phyloP scores from a whole-genome alignment of 2,329 filamentous ascomycete genomes.

The Dactylellina cionopaga region DNA sequence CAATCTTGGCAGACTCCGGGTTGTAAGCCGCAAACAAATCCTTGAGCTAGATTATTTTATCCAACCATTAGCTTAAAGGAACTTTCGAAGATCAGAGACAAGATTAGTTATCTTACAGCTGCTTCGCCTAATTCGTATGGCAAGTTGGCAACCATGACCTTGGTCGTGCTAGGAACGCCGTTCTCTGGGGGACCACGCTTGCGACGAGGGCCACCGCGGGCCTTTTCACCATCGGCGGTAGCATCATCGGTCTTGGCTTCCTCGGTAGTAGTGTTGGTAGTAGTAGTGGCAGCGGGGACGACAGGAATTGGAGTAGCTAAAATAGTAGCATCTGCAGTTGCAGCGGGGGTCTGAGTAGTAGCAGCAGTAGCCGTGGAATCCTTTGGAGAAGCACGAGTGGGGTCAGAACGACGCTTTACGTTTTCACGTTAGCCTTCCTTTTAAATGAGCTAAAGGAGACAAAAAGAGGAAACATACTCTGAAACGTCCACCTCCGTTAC shows the following conservation, averaged over 20 bases:
- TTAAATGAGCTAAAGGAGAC: conserved; percentile 7
- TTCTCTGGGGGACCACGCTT: conserved; percentile 97
- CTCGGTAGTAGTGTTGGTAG: conserved; percentile 64
- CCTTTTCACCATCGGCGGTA: conserved; percentile 55
- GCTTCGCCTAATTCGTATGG: conserved; percentile 98
- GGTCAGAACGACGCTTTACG: conserved; percentile 56
- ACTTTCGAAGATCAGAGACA: not conserved
- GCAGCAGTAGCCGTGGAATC: conserved; percentile 66
- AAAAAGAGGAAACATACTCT: conserved; percentile 65
- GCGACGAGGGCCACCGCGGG: conserved; percentile 65
- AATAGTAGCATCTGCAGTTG: too few relatives aligned
- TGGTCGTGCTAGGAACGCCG: conserved; percentile 97
- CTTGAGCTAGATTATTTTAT: conserved; percentile 75
- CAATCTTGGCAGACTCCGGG: conserved; percentile 96
- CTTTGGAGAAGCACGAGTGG: conserved; percentile 62
- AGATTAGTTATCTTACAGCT: conserved; percentile 72
- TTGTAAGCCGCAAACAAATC: conserved; percentile 94
- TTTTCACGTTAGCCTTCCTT: conserved; percentile 42
- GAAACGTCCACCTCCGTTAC: conserved; percentile 67
- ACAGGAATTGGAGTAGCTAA: conserved; percentile 60
- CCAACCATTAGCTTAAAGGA: conserved; percentile 3
- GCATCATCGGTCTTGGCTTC: conserved; percentile 68
- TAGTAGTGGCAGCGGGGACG: conserved; percentile 62
- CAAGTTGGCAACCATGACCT: conserved; percentile 99
- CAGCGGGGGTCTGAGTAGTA: conserved; percentile 67